Conservation (phyloP, 2,329 filamentous ascomycete genomes). For the Meredithiella fracta region DNA sequence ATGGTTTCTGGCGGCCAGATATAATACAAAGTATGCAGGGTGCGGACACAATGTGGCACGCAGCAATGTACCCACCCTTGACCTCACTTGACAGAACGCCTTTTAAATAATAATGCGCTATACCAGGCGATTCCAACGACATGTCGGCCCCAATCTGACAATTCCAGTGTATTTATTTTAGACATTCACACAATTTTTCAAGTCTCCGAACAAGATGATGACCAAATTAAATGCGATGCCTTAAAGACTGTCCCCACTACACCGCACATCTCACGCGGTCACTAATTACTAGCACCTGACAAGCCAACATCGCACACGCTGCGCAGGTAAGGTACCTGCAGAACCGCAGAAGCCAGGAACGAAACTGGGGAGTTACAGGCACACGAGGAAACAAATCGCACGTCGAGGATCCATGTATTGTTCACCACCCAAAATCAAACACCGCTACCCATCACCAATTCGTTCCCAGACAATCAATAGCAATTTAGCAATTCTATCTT, state of each 20-base stretch:
- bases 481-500: too few species aligned
- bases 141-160: too few species aligned
- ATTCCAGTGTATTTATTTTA: too few species aligned
- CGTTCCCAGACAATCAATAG: too few species aligned
- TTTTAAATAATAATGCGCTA: not conserved
- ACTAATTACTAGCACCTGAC: not conserved
- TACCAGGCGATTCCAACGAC: too few species aligned
- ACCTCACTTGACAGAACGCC: not conserved
- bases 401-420: not conserved
- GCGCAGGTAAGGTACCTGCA: not conserved
- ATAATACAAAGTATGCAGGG: not conserved
- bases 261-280: not conserved
- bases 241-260: too few species aligned
- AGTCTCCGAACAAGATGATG: too few species aligned
- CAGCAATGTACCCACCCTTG: not conserved
- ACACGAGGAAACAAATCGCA: not conserved
- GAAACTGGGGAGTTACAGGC: not conserved
- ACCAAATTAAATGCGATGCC: too few species aligned
- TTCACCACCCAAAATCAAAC: too few species aligned
- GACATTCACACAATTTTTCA: too few species aligned
- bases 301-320: too few species aligned
- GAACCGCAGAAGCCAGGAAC: conserved; percentile 1
- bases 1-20: not conserved
- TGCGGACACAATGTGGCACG: not conserved
- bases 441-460: too few species aligned